phyloP scores from a whole-genome alignment of 1,139 yeast genomes.

The Chernovozyma aurita region DNA sequence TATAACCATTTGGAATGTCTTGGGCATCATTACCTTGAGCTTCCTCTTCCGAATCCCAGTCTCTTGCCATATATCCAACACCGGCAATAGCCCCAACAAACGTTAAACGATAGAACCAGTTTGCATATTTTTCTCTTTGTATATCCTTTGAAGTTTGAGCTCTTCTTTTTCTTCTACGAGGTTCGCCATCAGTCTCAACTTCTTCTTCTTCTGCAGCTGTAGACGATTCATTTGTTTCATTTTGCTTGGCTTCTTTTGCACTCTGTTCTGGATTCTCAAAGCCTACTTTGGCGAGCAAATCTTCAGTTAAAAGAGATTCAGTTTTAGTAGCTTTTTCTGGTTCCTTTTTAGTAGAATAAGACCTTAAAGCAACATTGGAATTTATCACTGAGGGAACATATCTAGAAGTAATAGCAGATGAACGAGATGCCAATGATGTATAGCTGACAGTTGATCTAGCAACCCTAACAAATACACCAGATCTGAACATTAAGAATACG shows the following conservation, averaged over 20 bases:
- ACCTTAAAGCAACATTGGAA: not conserved
- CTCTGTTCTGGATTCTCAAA: constrained; percentile 42
- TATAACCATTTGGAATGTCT: constrained; percentile 62
- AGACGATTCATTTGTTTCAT: constrained; percentile 8
- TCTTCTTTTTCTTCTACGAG: constrained; percentile 46
- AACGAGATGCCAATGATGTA: not conserved
- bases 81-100: constrained; percentile 63
- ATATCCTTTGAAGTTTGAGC: constrained; percentile 58
- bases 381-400: not conserved
- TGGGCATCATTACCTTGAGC: constrained; percentile 46
- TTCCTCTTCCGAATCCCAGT: constrained; percentile 82
- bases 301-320: constrained; percentile 71
- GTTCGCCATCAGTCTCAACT: constrained; percentile 11
- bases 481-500: constrained; percentile 2
- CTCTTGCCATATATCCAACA: constrained; percentile 71
- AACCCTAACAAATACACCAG: not conserved
- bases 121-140: constrained; percentile 60
- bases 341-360: constrained; percentile 15
- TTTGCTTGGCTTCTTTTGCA: constrained; percentile 12
- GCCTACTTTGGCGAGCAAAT: constrained; percentile 78
- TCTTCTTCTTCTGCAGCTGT: constrained; percentile 8
- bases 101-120: constrained; percentile 59
- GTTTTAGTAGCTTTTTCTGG: constrained; percentile 15
- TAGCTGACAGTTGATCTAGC: not conserved
- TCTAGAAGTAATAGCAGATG: not conserved